Conservation (phyloP, 768 basidiomycete genomes). For the Boletus patriciae region DNA sequence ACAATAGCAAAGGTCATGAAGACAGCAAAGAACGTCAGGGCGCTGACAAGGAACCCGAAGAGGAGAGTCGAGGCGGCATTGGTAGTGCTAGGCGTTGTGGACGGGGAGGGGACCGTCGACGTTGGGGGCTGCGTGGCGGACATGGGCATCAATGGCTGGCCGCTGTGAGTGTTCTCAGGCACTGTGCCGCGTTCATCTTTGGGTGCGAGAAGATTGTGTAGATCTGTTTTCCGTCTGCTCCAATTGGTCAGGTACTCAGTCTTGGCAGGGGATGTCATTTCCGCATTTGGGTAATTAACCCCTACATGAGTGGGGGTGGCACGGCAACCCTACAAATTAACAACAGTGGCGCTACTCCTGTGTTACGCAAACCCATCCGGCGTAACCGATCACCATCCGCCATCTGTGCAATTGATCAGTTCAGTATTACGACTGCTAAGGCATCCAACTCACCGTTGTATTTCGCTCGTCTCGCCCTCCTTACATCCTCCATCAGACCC, state of each 20-base stretch:
- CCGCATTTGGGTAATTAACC: slow-evolving; percentile 5
- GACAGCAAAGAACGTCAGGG: slow-evolving; percentile 31
- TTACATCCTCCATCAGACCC: slow-evolving; percentile 33
- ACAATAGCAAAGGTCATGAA: slow-evolving; percentile 32
- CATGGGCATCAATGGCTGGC: slow-evolving; percentile 18
- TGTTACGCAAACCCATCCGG: not conserved
- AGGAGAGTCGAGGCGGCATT: slow-evolving; percentile 29
- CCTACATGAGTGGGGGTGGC: not conserved
- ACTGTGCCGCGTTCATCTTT: not conserved
- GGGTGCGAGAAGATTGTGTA: not conserved
- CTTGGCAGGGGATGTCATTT: slow-evolving; percentile 2
- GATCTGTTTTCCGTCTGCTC: slow-evolving; percentile 3
- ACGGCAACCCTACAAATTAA: not conserved
- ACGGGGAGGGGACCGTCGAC: slow-evolving; percentile 1
- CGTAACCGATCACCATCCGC: slow-evolving; percentile 19
- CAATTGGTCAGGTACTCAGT: slow-evolving; percentile 16
- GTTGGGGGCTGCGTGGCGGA: slow-evolving; percentile 18
- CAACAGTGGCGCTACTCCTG: not conserved
- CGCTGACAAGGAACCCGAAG: slow-evolving; percentile 34
- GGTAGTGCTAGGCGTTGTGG: not conserved
- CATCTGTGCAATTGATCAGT: slow-evolving; percentile 21
- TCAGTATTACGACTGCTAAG: not conserved
- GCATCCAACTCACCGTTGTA: slow-evolving; percentile 17
- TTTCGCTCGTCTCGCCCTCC: slow-evolving; percentile 21
- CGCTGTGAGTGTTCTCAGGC: slow-evolving; percentile 17